Percentiles rank a stretch among this genome's conserved stretches.
phyloP scores from a whole-genome alignment of 2,329 filamentous ascomycete genomes.

The Tolypocladium guangdongense region DNA sequence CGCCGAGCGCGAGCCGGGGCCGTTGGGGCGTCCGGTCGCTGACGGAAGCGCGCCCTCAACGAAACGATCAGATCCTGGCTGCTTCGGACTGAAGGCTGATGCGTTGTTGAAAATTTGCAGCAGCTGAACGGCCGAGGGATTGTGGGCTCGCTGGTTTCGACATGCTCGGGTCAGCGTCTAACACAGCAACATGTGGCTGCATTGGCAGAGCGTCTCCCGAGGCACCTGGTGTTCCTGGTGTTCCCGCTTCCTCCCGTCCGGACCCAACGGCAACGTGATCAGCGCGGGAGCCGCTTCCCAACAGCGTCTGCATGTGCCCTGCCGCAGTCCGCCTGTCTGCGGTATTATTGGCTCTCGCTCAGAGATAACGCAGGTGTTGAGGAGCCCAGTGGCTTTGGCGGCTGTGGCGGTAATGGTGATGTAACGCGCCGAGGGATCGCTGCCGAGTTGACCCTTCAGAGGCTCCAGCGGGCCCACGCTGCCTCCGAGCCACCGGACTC shows the following conservation, averaged over 20 bases:
- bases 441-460: neutral
- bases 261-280: neutral
- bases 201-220: neutral
- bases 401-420: neutral
- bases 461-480: neutral
- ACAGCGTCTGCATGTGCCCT: neutral
- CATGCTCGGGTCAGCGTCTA: neutral
- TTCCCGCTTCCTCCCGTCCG: neutral
- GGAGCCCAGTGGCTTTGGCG: neutral
- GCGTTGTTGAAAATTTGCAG: neutral
- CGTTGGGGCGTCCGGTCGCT: neutral
- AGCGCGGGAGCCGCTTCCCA: neutral
- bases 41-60: neutral
- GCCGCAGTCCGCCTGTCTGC: neutral
- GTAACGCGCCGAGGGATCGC: conserved; percentile 1
- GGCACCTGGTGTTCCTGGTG: neutral
- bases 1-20: too few species aligned
- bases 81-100: neutral
- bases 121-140: neutral
- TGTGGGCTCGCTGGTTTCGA: neutral
- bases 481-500: conserved; percentile 1
- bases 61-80: neutral
- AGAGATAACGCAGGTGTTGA: conserved; percentile 2
- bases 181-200: too few species aligned
- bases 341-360: neutral